A percentile compares a stretch with the other conserved stretches of the same genome.
Evolutionary conservation across 306 rosid species (phyloP).

Genomic region (Ziziphus jujuba): DNA sequence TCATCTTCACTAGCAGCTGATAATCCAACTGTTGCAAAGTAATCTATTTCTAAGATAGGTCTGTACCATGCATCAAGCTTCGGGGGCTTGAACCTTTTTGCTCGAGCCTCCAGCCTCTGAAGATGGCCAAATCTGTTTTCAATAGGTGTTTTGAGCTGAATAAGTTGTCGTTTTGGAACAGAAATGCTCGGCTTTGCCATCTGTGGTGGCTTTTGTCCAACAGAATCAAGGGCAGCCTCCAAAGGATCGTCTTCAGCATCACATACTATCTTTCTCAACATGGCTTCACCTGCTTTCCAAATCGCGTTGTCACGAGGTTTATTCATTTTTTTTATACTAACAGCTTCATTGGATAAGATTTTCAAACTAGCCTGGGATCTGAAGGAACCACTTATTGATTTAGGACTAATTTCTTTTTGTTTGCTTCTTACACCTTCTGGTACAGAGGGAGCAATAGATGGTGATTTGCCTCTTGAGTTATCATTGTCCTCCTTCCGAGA

Average conservation of each 20-base stretch:
- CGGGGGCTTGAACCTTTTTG: conserved; percentile 81
- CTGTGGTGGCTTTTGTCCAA: conserved; percentile 44
- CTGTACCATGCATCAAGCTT: conserved; percentile 88
- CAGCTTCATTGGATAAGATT: conserved; percentile 37
- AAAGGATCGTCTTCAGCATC: conserved; percentile 51
- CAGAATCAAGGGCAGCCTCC: conserved; percentile 61
- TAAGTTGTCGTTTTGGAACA: conserved; percentile 72
- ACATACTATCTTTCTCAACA: conserved; percentile 40
- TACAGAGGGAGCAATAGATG: conserved; percentile 28
- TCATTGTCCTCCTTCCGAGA: conserved; percentile 40
- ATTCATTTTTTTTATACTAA: conserved; percentile 31
- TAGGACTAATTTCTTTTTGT: conserved; percentile 42
- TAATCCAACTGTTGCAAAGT: conserved; percentile 66
- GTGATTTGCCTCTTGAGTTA: conserved; percentile 32
- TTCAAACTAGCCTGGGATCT: conserved; percentile 38
- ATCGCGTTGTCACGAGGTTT: conserved; percentile 33
- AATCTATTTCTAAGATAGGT: conserved; percentile 83
- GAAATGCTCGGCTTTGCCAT: conserved; percentile 50
- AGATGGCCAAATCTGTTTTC: conserved; percentile 43
- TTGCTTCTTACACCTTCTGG: conserved; percentile 42
- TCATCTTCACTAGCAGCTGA: conserved; percentile 62
- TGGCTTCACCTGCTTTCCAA: conserved; percentile 33
- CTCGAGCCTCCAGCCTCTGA: conserved; percentile 52
- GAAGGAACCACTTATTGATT: conserved; percentile 16
- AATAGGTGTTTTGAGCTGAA: conserved; percentile 71